These are phyloP conservation scores for Aspergillus egyptiacus DNA, from an alignment of 495 filamentous ascomycete species.

Conservation along the genomic window DNA sequence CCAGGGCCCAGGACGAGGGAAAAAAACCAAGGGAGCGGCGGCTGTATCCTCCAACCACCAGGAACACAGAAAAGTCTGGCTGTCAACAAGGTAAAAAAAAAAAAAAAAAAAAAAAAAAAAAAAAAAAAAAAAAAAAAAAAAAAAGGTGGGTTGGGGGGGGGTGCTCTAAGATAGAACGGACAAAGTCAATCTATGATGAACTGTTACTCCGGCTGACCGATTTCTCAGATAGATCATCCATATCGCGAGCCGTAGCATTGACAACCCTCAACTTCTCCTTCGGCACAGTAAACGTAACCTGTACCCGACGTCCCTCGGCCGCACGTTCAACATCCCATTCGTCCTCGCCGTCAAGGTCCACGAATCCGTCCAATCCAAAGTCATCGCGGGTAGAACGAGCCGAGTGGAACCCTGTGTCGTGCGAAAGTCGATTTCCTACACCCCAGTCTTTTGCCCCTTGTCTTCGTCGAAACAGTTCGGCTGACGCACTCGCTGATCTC, in stretches of 20 bases:
- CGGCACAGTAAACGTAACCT: constrained; percentile 92
- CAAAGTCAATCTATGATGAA: constrained; percentile 6
- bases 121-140: background rate
- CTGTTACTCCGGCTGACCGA: constrained; percentile 26
- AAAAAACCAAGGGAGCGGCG: background rate
- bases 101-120: background rate
- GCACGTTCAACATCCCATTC: constrained; percentile 91
- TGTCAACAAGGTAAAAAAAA: too few relatives aligned
- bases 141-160: background rate
- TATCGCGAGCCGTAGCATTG: constrained; percentile 49
- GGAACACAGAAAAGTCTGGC: too few relatives aligned
- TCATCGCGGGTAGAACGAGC: constrained; percentile 28
- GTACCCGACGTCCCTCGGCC: constrained; percentile 72
- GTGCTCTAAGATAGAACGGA: too few relatives aligned
- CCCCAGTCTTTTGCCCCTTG: constrained; percentile 55
- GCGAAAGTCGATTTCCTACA: constrained; percentile 31
- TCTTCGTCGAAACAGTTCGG: constrained; percentile 53
- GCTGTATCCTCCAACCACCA: too few relatives aligned
- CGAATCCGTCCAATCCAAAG: constrained; percentile 26
- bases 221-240: constrained; percentile 30
- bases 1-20: background rate
- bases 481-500: constrained; percentile 53
- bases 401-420: constrained; percentile 13
- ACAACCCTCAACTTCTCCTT: constrained; percentile 79
- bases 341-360: constrained; percentile 44